A percentile compares a stretch with the other conserved stretches of the same genome.
Evolutionary conservation across 306 rosid species (phyloP).

Genomic region (Biancaea sappan): DNA sequence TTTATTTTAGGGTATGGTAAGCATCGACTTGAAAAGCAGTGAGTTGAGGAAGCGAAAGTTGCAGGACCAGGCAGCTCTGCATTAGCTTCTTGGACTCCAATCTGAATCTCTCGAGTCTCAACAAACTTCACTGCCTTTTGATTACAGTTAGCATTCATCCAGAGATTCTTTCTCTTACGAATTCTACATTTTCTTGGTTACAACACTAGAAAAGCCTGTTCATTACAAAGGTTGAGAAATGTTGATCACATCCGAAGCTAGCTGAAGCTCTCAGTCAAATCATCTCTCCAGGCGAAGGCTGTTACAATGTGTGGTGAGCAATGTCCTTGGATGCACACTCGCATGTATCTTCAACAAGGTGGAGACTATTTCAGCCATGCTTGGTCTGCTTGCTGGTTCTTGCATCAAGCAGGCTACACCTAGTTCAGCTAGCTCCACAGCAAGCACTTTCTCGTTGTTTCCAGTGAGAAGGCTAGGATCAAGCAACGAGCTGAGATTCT

Average conservation of each 20-base stretch:
- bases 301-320: not conserved
- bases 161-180: not conserved
- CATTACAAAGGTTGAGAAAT: no score
- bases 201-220: no score
- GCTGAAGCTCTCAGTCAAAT: not conserved
- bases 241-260: not conserved
- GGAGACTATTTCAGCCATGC: slow-evolving; percentile 43
- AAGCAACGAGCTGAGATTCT: slow-evolving; percentile 37
- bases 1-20: no score
- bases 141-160: not conserved
- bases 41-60: not conserved
- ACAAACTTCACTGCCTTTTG: not conserved
- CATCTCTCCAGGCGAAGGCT: slow-evolving; percentile 31
- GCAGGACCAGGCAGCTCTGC: not conserved
- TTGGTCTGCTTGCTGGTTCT: slow-evolving; percentile 45
- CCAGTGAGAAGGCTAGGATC: slow-evolving; percentile 50
- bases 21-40: no score
- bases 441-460: slow-evolving; percentile 32
- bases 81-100: not conserved
- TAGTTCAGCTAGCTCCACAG: slow-evolving; percentile 43
- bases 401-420: slow-evolving; percentile 58
- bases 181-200: not conserved
- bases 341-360: slow-evolving; percentile 39
- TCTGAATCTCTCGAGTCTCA: no score
- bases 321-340: slow-evolving; percentile 7